Percentiles rank a stretch among this genome's conserved stretches.
Conservation (phyloP, 352 stramenopile species). For the Phytophthora cactorum region DNA sequence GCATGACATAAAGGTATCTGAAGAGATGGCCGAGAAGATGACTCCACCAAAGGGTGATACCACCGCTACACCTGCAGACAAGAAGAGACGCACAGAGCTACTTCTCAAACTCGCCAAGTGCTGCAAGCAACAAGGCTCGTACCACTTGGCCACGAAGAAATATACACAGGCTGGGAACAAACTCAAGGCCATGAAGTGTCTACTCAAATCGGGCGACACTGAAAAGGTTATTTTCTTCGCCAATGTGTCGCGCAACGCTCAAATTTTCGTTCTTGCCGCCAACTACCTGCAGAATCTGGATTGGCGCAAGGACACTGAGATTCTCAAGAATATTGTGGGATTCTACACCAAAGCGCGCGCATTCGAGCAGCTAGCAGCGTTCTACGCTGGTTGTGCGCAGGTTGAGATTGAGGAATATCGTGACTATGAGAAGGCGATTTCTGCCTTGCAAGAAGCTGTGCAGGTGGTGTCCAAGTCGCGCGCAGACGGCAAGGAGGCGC, state of each 20-base stretch:
- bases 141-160: conserved; percentile 95
- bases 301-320: conserved; percentile 90
- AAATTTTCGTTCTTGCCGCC: conserved; percentile 95
- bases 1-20: conserved; percentile 90
- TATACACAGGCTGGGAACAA: conserved; percentile 95
- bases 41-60: conserved; percentile 87
- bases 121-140: conserved; percentile 93
- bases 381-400: conserved; percentile 93
- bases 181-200: conserved; percentile 94
- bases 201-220: conserved; percentile 95
- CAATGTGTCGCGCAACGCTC: conserved; percentile 90
- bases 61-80: conserved; percentile 43
- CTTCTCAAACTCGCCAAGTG: conserved; percentile 92
- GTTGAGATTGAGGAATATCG: conserved; percentile 94
- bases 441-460: conserved; percentile 89
- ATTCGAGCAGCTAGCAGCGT: conserved; percentile 90
- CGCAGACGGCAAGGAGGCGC: conserved; percentile 69
- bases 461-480: conserved; percentile 88
- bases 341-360: conserved; percentile 96
- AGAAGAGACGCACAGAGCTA: conserved; percentile 80
- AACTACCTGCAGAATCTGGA: conserved; percentile 97
- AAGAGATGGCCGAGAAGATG: conserved; percentile 94
- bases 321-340: conserved; percentile 93
- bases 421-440: conserved; percentile 95
- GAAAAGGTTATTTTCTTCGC: conserved; percentile 96